phyloP scores from a whole-genome alignment of 768 basidiomycete genomes.

The Termitomyces sp. region DNA sequence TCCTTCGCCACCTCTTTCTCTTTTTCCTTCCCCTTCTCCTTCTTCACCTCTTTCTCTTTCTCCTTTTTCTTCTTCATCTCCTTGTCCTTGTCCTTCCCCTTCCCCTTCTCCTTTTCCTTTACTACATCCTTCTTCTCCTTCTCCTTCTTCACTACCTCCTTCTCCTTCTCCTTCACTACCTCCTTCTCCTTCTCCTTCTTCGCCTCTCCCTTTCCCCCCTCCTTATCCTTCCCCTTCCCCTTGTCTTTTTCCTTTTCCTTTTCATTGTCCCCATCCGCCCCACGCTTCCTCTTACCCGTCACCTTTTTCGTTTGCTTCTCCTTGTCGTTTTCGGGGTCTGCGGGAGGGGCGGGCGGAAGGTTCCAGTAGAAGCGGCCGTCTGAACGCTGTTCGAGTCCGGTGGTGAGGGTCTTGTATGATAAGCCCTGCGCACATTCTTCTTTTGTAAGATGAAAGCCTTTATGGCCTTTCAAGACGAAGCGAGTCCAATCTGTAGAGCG shows the following conservation, averaged over 20 bases:
- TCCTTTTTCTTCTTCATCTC: background rate
- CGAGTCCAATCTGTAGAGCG: conserved; percentile 31
- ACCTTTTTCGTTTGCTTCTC: background rate
- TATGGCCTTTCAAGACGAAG: conserved; percentile 37
- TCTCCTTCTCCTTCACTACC: background rate
- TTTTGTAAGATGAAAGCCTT: conserved; percentile 37
- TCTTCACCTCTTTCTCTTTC: background rate
- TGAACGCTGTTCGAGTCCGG: background rate
- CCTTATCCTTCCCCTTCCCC: background rate
- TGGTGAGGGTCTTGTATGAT: background rate
- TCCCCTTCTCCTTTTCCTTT: background rate
- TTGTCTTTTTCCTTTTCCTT: too few species aligned
- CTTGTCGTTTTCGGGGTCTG: background rate
- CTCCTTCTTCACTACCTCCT: background rate
- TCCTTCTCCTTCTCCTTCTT: background rate
- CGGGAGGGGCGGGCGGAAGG: background rate
- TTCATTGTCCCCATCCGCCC: background rate
- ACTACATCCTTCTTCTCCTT: background rate
- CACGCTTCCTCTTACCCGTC: background rate
- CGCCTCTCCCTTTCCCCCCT: background rate
- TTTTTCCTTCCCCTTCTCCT: background rate
- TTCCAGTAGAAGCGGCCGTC: conserved; percentile 8
- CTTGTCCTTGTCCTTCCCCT: background rate
- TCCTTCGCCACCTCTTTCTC: too few species aligned
- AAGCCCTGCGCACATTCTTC: conserved; percentile 22